Evolutionary conservation across 768 basidiomycete species (phyloP), one percentile per base, ranked within the genome.

Genomic region (Tephrocybe rancida): DNA sequence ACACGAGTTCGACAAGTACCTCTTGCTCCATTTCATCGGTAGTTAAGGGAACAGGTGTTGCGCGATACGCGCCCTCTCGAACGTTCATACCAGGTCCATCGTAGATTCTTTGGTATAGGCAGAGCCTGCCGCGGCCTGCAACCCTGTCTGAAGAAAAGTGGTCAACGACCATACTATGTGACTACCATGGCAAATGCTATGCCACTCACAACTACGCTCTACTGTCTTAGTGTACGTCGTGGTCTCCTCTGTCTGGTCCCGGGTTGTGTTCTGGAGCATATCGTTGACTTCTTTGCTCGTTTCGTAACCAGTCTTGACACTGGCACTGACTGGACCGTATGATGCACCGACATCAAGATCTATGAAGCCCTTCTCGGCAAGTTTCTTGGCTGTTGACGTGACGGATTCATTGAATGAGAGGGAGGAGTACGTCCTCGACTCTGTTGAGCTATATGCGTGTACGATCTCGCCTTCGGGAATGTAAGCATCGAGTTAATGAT

Each of bases 71-170:
- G 13, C 44, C 16, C 2, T 47, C 52, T 26, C 22, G 26, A 26
- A 47, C 52, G n/a, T 29, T 47, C 29, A 53, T 46, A 9, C 52
- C 52, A 42, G 45, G 52, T 19, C 44, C 44, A 18, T 53, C 26
- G 14, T 47, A 47, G 26, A 39, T 47, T 10, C 52, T 44, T 29
- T 53, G 45, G 37, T 53, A 53, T 5, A 53, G 45, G 27, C 34
- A 9, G 1, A 53, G 45, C 37, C 52, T 47, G 38, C 52, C 25
- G 21, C 41, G 9, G 26, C 35, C 13, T 18, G 25, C 45, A 37
- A 53, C 29, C 3, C 19, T 41, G 39, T 41, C 52, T 53, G 6
- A 7, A 13, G 30, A 32, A 7, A 32, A 32, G 30, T 32, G 30
- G 13, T 32, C 30, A 32, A 32, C 13, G 13, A 7, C 30, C 6